phyloP scores from a whole-genome alignment of 306 rosid species.

The Dalbergia cultrata region DNA sequence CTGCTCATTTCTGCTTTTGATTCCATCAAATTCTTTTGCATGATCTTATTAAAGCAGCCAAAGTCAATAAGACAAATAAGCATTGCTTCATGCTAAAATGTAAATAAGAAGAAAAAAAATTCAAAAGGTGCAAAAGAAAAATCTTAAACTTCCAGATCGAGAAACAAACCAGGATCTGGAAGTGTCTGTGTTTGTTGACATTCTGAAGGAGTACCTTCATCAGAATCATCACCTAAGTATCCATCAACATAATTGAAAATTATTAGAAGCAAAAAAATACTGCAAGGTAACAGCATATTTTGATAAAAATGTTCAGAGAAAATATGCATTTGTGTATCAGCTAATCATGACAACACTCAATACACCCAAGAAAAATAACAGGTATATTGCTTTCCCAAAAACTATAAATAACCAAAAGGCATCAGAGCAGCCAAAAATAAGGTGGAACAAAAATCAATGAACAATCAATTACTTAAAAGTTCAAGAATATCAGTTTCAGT shows the following conservation, averaged over 20 bases:
- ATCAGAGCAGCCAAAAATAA: not conserved
- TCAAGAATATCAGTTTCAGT: slow-evolving; percentile 3
- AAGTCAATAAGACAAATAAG: slow-evolving; percentile 25
- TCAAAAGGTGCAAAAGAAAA: not conserved
- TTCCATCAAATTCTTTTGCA: slow-evolving; percentile 49
- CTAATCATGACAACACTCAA: slow-evolving; percentile 24
- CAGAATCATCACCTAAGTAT: slow-evolving; percentile 64
- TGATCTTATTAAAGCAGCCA: slow-evolving; percentile 50
- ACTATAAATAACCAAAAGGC: not conserved
- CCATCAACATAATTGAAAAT: slow-evolving; percentile 29
- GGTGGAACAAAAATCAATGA: slow-evolving; percentile 5
- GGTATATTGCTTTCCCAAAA: slow-evolving; percentile 15
- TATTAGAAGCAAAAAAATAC: slow-evolving; percentile 28
- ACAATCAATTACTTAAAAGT: slow-evolving; percentile 5
- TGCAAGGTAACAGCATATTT: slow-evolving; percentile 11
- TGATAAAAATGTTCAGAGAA: not conserved
- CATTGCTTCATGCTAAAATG: not conserved
- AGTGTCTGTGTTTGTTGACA: slow-evolving; percentile 56
- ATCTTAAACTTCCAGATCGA: slow-evolving; percentile 16
- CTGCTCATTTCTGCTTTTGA: slow-evolving; percentile 74
- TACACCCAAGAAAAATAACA: slow-evolving; percentile 14
- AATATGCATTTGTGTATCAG: slow-evolving; percentile 19
- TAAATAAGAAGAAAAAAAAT: not conserved
- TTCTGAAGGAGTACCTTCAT: slow-evolving; percentile 61
- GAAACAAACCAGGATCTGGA: slow-evolving; percentile 65